Evolutionary conservation across 495 filamentous ascomycete genomes (phyloP), one percentile per base, ranked within the genome.

Genomic region (Talaromyces adpressus): DNA sequence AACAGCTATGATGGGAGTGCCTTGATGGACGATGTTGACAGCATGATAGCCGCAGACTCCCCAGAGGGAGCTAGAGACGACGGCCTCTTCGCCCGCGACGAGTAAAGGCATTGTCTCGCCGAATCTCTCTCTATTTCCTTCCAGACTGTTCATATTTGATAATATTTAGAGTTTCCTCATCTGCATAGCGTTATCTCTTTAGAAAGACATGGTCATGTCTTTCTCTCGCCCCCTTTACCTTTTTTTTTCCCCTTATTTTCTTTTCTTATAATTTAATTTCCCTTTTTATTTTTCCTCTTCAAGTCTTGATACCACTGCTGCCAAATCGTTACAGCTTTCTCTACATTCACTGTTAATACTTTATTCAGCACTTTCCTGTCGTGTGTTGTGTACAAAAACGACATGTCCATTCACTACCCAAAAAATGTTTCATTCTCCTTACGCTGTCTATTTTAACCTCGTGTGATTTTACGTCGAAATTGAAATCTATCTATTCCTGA

Each of bases 1-100:
- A 70, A 71, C 12, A 73, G 67, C 60, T 77, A 78, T 60, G 77
- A 77, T 12, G 65, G 69, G 22, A 66, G 65, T 63, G 72, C 76
- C 36, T 68, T 72, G 20, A 67, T 66, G 12, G 77, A 78, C 61
- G 78, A 81, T 39, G 67, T 68, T 22, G 77, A 79, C 41, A 78
- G 76, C 63, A 79, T 73, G 7, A 74, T 72, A 57, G 77, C 73
- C 25, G 34, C 60, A 9, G 60, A 62, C 8, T 62, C 60, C 2
- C 60, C 60, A 6, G 23, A 62, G 14, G 60, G 25, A 32, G 25
- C 12, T 25, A 22, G 25, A 36, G 45, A 61, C 6, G 59, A 62
- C 30, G 60, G 20, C 27, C 20, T 53, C 47, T 62, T 62, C 32
- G 23, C 45, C 11, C 22, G 34, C 22, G 39, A 53, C 7, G 45